Conservation (phyloP, 108 stramenopile genomes). For the Nannochloropsis gaditana region DNA sequence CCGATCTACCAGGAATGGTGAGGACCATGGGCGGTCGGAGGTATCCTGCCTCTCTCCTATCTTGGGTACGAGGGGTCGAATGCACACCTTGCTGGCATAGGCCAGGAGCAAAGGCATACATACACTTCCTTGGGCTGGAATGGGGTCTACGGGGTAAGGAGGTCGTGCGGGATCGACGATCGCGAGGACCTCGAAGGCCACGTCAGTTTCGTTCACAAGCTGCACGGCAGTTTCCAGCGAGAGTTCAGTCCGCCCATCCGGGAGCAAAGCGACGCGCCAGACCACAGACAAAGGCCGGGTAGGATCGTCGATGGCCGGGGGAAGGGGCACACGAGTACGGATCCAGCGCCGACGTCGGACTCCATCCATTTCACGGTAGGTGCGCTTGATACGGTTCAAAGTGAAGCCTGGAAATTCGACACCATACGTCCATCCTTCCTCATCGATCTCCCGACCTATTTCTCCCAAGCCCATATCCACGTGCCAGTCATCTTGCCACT, state of each 20-base stretch:
- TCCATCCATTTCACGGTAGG: neutral
- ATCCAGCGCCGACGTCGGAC: neutral
- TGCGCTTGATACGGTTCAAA: neutral
- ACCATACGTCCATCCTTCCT: constrained; percentile 15
- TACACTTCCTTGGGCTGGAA: neutral
- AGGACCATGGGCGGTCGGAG: neutral
- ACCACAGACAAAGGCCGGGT: neutral
- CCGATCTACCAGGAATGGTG: neutral
- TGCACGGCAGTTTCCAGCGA: constrained; percentile 11
- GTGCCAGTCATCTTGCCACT: constrained; percentile 14
- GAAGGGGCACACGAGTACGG: neutral
- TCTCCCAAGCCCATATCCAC: constrained; percentile 13
- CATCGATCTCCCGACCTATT: neutral
- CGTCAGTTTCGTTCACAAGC: neutral
- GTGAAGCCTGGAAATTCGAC: neutral
- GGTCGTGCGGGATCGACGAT: neutral
- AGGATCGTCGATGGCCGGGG: neutral
- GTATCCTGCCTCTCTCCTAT: neutral
- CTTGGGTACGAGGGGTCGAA: neutral
- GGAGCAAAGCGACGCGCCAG: neutral
- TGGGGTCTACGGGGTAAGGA: neutral
- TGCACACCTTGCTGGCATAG: neutral
- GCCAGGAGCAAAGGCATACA: neutral
- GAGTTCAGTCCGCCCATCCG: neutral
- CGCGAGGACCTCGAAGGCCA: neutral